A percentile compares a stretch with the other conserved stretches of the same genome.
Evolutionary conservation across 176 grass and related monocot species (phyloP).

Genomic region (Bromus sterilis): DNA sequence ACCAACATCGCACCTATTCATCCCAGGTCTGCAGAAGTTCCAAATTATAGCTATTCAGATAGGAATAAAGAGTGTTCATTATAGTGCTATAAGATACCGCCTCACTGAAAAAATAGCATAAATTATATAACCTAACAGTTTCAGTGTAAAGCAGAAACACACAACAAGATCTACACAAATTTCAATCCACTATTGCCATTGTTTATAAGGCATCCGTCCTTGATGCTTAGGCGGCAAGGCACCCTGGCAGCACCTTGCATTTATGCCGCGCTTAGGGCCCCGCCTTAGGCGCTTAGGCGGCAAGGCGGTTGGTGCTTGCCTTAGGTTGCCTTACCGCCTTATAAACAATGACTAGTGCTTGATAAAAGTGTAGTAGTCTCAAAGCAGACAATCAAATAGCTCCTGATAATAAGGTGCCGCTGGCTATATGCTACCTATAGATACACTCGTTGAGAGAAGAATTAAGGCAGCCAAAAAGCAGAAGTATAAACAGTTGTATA

Average conservation of each 20-base stretch:
- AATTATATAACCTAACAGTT: constrained; percentile 10
- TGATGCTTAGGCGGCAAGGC: too few relatives aligned
- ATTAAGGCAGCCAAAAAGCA: background rate
- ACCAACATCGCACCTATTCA: constrained; percentile 81
- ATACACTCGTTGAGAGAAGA: background rate
- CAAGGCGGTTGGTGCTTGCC: too few relatives aligned
- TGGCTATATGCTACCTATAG: background rate
- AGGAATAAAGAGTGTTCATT: background rate
- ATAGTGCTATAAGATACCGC: background rate
- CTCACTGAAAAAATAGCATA: background rate
- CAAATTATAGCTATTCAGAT: constrained; percentile 12
- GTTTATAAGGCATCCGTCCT: too few relatives aligned
- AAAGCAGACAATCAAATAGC: constrained; percentile 22
- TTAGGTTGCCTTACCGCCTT: too few relatives aligned
- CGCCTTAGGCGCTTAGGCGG: too few relatives aligned
- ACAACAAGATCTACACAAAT: background rate
- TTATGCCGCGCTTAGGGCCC: too few relatives aligned
- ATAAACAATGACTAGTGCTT: too few relatives aligned
- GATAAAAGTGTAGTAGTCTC: background rate
- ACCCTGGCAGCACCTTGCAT: too few relatives aligned
- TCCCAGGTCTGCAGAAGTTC: constrained; percentile 65
- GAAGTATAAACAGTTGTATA: background rate
- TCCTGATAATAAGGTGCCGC: background rate
- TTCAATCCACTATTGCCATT: background rate
- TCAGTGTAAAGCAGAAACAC: background rate